These are phyloP conservation scores for Phytopythium delawarense DNA, from an alignment of 352 stramenopile genomes.

Conservation along the genomic window DNA sequence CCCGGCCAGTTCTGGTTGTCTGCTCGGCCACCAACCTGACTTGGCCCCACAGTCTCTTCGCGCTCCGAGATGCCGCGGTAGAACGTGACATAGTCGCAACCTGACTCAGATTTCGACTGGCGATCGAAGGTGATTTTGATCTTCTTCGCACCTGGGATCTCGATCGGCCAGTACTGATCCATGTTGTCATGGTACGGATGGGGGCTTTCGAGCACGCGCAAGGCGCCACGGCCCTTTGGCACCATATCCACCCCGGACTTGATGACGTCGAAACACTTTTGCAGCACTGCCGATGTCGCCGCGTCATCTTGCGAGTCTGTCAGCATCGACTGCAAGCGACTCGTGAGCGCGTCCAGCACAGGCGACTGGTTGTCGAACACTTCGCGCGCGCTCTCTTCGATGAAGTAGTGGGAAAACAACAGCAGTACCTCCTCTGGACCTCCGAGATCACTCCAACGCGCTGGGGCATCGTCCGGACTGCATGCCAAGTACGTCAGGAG, in stretches of 20 bases:
- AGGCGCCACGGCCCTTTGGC: constrained; percentile 33
- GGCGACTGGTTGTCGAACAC: constrained; percentile 19
- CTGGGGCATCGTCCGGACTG: constrained; percentile 6
- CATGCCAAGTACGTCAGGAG: constrained; percentile 35
- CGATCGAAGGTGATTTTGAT: constrained; percentile 73
- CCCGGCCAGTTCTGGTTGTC: constrained; percentile 81
- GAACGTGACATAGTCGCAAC: constrained; percentile 64
- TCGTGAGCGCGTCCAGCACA: constrained; percentile 20
- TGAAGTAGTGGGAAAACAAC: constrained; percentile 41
- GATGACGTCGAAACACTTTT: constrained; percentile 35
- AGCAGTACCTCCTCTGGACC: constrained; percentile 32
- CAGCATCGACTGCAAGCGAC: constrained; percentile 18
- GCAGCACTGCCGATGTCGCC: constrained; percentile 16
- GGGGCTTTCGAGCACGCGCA: constrained; percentile 56
- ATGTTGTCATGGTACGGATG: constrained; percentile 72
- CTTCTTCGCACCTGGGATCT: constrained; percentile 55
- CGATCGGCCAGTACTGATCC: constrained; percentile 66
- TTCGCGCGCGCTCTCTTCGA: constrained; percentile 12
- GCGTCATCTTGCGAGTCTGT: constrained; percentile 16
- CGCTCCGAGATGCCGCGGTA: constrained; percentile 59
- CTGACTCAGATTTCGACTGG: constrained; percentile 60
- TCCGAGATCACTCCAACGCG: constrained; percentile 31
- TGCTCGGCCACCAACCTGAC: constrained; percentile 57
- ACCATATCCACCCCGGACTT: constrained; percentile 17
- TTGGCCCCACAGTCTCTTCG: constrained; percentile 37